A percentile compares a stretch with the other conserved stretches of the same genome.
Evolutionary conservation across 306 rosid species (phyloP).

Genomic region (Ammopiptanthus mongolicus): DNA sequence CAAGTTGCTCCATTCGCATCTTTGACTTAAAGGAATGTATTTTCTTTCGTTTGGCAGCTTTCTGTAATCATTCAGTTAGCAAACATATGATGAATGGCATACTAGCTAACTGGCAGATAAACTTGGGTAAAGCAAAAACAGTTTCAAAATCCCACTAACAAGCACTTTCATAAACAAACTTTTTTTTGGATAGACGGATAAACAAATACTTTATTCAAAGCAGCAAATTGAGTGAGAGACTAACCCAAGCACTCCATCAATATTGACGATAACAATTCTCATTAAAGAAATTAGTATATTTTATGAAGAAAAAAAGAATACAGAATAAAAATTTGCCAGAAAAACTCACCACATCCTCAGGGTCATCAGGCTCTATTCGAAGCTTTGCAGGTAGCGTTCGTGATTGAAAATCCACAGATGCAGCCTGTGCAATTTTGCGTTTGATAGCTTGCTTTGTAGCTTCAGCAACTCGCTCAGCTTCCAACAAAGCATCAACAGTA

Average conservation of each 20-base stretch:
- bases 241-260: background rate
- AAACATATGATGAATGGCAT: conserved; percentile 23
- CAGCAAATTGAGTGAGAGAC: too few species aligned
- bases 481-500: conserved; percentile 67
- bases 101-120: background rate
- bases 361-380: conserved; percentile 87
- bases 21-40: conserved; percentile 96
- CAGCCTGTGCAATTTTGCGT: conserved; percentile 92
- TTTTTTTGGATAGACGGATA: background rate
- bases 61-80: conserved; percentile 45
- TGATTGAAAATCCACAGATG: conserved; percentile 74
- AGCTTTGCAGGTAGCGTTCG: conserved; percentile 85
- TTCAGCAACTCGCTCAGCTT: conserved; percentile 94
- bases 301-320: background rate
- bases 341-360: conserved; percentile 87
- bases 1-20: conserved; percentile 95
- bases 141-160: background rate
- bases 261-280: background rate
- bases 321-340: background rate
- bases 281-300: background rate
- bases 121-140: background rate
- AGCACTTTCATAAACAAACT: background rate
- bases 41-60: conserved; percentile 83
- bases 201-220: background rate
- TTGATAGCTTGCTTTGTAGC: conserved; percentile 95